These are phyloP conservation scores for Candida endomychidarum DNA, from an alignment of 805 yeast genomes.

Conservation along the genomic window DNA sequence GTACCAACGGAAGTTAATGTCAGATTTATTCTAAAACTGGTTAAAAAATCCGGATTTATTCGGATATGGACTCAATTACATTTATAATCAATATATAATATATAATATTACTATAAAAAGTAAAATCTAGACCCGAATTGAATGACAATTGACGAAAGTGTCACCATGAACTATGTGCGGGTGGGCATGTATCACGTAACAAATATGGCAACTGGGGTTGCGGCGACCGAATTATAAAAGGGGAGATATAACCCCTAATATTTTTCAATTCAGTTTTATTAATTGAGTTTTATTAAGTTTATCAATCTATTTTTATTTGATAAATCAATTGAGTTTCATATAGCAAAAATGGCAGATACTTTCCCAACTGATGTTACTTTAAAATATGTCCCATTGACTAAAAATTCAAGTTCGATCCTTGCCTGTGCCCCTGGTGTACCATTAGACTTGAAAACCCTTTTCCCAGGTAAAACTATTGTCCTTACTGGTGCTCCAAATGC, in stretches of 20 bases:
- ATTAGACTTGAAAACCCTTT: constrained; percentile 33
- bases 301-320: not conserved
- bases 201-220: constrained; percentile 1
- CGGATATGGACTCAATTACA: no score
- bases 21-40: no score
- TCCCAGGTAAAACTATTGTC: constrained; percentile 55
- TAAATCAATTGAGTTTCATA: not conserved
- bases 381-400: constrained; percentile 43
- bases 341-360: constrained; percentile 1
- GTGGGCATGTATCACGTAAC: constrained; percentile 5
- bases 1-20: no score
- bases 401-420: constrained; percentile 32
- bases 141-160: no score
- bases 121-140: not conserved
- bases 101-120: no score
- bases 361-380: constrained; percentile 39
- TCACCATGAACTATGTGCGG: no score
- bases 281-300: not conserved
- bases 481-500: constrained; percentile 85
- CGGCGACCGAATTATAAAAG: constrained; percentile 5
- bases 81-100: no score
- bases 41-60: no score
- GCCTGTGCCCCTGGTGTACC: constrained; percentile 41
- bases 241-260: not conserved
- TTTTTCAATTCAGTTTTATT: not conserved